A percentile compares a stretch with the other conserved stretches of the same genome.
Conservation (phyloP, 345 rosid genomes). For the Arabidopsis arenosa region DNA sequence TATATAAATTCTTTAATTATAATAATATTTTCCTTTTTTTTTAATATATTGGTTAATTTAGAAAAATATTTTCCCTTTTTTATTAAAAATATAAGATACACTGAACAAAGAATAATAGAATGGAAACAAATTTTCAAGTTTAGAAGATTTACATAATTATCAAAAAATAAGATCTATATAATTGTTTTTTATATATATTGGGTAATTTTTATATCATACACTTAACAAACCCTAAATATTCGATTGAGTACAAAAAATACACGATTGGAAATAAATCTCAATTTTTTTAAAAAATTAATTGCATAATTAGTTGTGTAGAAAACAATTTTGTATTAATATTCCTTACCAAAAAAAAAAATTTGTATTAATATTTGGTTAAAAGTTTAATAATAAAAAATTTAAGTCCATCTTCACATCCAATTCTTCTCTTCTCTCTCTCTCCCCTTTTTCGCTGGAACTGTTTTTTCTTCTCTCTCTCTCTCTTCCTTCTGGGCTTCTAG, state of each 20-base stretch:
- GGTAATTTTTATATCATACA: not conserved
- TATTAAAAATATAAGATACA: not conserved
- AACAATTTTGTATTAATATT: no score
- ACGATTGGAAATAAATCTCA: not conserved
- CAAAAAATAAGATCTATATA: not conserved
- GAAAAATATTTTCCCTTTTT: not conserved
- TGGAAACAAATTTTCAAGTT: not conserved
- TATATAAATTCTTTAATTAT: not conserved
- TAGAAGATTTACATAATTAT: not conserved
- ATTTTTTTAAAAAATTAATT: not conserved
- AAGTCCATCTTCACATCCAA: constrained; percentile 43
- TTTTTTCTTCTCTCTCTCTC: constrained; percentile 25
- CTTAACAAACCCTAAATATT: not conserved
- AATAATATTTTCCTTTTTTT: not conserved
- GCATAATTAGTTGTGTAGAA: not conserved
- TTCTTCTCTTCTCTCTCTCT: constrained; percentile 33
- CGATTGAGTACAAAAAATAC: not conserved
- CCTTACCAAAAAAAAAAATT: no score
- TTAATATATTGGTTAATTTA: not conserved
- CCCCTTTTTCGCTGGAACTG: constrained; percentile 43
- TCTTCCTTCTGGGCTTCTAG: constrained; percentile 34
- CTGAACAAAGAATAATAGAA: not conserved
- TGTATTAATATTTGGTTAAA: no score
- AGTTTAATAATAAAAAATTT: not conserved
- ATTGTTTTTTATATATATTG: not conserved